These are phyloP conservation scores for Trifolium pratense DNA, from an alignment of 306 rosid species.

Conservation along the genomic window DNA sequence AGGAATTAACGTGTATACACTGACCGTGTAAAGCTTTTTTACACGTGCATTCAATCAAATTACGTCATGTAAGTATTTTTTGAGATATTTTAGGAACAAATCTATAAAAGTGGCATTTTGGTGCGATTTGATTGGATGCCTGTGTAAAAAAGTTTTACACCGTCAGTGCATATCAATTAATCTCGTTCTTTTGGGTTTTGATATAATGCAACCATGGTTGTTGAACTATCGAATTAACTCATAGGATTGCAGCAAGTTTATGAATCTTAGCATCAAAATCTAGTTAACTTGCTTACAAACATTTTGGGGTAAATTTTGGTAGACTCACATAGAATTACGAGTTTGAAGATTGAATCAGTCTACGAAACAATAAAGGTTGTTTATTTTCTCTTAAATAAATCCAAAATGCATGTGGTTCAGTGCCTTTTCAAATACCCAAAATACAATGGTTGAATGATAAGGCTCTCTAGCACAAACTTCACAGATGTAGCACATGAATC, in stretches of 20 bases:
- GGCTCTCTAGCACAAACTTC: background rate
- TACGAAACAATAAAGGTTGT: background rate
- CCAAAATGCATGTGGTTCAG: background rate
- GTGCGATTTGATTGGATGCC: no score
- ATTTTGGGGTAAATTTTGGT: background rate
- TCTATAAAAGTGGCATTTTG: no score
- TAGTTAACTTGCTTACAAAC: no score
- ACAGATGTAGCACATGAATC: background rate
- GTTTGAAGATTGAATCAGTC: background rate
- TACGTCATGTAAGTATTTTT: no score
- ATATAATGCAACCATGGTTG: background rate
- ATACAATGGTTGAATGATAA: background rate
- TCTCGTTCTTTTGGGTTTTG: background rate
- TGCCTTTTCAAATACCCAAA: background rate
- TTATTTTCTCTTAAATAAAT: background rate
- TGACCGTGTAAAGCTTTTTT: no score
- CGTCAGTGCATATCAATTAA: no score
- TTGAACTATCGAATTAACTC: background rate
- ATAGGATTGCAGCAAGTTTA: background rate
- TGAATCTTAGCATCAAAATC: background rate
- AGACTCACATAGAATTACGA: background rate
- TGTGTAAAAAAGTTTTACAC: no score
- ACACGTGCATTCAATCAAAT: no score
- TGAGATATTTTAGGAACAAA: no score
- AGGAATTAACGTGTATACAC: no score